These are phyloP conservation scores for Phytophthora nicotianae DNA, from an alignment of 352 stramenopile species.

Conservation along the genomic window DNA sequence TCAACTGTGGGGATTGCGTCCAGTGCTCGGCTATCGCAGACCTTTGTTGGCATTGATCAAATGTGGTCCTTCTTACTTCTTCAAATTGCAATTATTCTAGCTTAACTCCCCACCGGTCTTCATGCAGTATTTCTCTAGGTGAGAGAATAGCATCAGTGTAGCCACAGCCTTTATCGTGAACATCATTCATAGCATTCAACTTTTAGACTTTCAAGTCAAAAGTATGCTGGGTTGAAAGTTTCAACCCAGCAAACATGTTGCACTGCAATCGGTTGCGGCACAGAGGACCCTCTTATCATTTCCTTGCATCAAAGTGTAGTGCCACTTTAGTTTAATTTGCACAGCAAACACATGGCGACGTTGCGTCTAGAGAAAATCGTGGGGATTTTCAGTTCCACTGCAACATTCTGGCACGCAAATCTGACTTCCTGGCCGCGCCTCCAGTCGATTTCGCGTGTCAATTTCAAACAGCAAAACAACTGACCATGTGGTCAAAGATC, in stretches of 20 bases:
- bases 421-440: background rate
- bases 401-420: background rate
- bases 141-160: too few species aligned
- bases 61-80: conserved; percentile 1
- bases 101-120: too few species aligned
- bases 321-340: background rate
- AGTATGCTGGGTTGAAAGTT: too few species aligned
- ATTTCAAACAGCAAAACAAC: background rate
- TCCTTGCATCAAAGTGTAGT: background rate
- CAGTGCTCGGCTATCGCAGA: background rate
- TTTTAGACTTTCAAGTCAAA: too few species aligned
- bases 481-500: background rate
- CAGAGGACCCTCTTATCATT: too few species aligned
- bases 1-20: conserved; percentile 5
- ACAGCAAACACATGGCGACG: background rate
- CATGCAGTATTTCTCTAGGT: too few species aligned
- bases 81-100: conserved; percentile 3
- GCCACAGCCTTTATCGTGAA: too few species aligned
- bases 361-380: background rate
- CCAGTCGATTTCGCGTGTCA: background rate
- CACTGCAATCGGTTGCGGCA: background rate
- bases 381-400: background rate
- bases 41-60: background rate
- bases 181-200: too few species aligned
- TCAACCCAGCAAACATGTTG: background rate